Conservation (phyloP, 345 rosid genomes). For the Lepidium didymum region DNA sequence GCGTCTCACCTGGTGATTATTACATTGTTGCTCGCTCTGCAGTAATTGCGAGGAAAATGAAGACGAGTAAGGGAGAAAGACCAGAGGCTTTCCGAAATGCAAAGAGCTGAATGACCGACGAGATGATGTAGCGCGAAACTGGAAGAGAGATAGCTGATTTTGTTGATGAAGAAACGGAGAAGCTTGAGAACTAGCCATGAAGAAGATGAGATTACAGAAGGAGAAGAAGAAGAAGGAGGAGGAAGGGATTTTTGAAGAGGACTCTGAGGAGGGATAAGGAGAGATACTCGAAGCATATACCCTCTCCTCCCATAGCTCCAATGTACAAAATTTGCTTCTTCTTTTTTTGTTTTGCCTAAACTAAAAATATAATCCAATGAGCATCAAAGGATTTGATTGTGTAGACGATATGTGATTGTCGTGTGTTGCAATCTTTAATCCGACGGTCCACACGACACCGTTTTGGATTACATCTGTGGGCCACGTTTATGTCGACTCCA, state of each 20-base stretch:
- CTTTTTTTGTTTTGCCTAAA: background rate
- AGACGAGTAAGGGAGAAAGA: constrained; percentile 3
- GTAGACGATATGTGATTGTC: constrained; percentile 23
- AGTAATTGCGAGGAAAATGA: constrained; percentile 1
- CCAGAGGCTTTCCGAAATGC: constrained; percentile 23
- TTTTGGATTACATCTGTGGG: constrained; percentile 9
- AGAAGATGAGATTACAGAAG: background rate
- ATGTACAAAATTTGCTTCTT: background rate
- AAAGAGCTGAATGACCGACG: constrained; percentile 16
- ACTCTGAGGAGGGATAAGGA: constrained; percentile 35
- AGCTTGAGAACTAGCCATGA: constrained; percentile 41
- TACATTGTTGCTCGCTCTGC: constrained; percentile 6
- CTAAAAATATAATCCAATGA: background rate
- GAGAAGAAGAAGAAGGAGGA: constrained; percentile 6
- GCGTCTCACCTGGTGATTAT: constrained; percentile 27
- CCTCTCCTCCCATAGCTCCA: constrained; percentile 13
- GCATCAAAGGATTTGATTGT: constrained; percentile 16
- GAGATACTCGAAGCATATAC: constrained; percentile 72
- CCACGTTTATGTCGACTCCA: constrained; percentile 22
- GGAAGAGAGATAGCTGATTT: constrained; percentile 25
- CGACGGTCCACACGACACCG: constrained; percentile 9
- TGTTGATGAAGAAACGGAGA: constrained; percentile 29
- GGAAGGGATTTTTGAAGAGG: constrained; percentile 15
- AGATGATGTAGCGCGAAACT: constrained; percentile 19
- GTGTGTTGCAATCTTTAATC: constrained; percentile 25